Base-by-base conservation (phyloP, 495 filamentous ascomycete genomes). In the Penicillium alfredii region DNA sequence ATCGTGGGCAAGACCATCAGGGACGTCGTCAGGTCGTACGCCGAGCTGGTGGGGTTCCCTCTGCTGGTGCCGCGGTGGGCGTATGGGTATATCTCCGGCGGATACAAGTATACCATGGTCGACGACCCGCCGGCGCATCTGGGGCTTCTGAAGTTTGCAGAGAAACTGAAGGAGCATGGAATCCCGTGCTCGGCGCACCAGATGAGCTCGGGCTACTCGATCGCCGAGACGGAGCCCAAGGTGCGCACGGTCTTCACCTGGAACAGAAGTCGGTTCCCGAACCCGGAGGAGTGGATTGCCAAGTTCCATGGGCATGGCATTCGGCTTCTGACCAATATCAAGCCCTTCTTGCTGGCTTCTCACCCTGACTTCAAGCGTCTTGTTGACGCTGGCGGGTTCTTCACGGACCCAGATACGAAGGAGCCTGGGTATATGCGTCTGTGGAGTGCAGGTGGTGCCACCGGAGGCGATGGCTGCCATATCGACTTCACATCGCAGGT, bases 131-230 rank as follows among this genome's bases (percentile, higher is more conserved):
- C 68, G n/a, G 79, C 76, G 3, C 56, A 63, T 33, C 67, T 79
- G 16, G 75, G 68, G 0, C 49, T 82, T 8, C 56, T 81, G 42
- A 68, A 76, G 4, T 80, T 82, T 49, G 72, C 75, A 0, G 67
- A 64, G 11, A 79, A 77, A 53, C 57, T 79, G 35, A 69, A 76
- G 49, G 51, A 73, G 26, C 60, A 81, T 36, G 79, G 74, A 10
- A 82, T 84, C 29, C 80, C 80, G n/a, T 80, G 78, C 50, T 82
- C 78, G 0, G 80, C 73, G 4, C 79, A 81, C 53, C 80, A 84
- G 51, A 76, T 84, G 76, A 80, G 75, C 23, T 81, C 77, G 0
- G 80, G 80, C 1, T 84, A 84, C 42, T 82, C 78, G 0, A 76
- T 84, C n/a, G 71, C 78, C 0, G 76, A 77, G 46, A 68, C 59